Evolutionary conservation across 345 rosid species (phyloP).

Genomic region (Pistacia atlantica): DNA sequence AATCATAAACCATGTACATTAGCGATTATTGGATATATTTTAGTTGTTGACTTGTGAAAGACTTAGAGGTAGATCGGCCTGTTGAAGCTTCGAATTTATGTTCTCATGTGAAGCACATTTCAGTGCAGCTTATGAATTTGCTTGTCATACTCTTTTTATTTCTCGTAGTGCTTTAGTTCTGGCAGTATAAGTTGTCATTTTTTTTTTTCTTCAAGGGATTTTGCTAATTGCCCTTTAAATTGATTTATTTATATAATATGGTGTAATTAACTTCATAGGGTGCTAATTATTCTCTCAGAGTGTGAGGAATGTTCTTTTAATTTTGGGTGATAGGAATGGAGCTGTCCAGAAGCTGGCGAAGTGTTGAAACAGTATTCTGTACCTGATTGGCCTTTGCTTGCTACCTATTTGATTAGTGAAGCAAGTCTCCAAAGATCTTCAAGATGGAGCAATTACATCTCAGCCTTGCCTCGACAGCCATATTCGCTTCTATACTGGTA

Average conservation of each 20-base stretch:
- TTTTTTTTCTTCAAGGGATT: background rate
- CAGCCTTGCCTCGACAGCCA: constrained; percentile 88
- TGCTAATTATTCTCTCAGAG: background rate
- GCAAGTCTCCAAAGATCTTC: constrained; percentile 75
- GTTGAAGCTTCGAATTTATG: background rate
- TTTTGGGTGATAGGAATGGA: constrained; percentile 63
- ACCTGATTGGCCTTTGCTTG: constrained; percentile 95
- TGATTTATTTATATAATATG: background rate
- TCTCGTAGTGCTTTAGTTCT: background rate
- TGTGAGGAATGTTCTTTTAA: constrained; percentile 3
- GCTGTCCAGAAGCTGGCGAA: constrained; percentile 67
- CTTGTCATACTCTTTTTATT: background rate
- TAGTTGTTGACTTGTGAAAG: background rate
- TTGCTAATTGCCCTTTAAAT: background rate
- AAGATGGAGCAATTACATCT: constrained; percentile 85
- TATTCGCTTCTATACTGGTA: constrained; percentile 95
- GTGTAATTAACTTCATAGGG: background rate
- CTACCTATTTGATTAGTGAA: constrained; percentile 87
- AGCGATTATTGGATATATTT: background rate
- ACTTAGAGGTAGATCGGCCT: background rate
- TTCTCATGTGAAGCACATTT: background rate
- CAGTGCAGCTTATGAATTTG: background rate
- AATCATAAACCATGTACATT: background rate
- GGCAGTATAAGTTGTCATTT: background rate
- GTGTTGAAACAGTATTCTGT: constrained; percentile 72